Conservation (phyloP, 495 filamentous ascomycete species). For the Margaritispora aquatica region DNA sequence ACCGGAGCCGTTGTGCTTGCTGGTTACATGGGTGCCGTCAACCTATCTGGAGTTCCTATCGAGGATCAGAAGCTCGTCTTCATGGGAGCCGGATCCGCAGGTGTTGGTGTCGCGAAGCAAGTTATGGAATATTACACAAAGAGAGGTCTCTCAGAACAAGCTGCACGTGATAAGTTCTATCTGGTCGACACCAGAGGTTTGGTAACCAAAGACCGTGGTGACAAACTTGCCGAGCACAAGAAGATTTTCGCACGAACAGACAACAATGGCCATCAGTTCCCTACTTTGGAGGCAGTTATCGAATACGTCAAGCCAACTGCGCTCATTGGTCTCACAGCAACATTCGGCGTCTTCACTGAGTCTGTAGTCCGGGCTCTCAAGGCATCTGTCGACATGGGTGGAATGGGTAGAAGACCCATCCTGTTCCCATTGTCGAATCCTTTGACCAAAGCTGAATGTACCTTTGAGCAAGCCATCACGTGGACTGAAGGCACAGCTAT, state of each 20-base stretch:
- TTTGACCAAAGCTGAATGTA: conserved; percentile 92
- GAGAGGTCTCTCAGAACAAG: conserved; percentile 86
- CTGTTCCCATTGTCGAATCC: conserved; percentile 95
- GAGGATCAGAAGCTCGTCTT: conserved; percentile 93
- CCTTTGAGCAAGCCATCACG: conserved; percentile 81
- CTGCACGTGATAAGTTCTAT: conserved; percentile 88
- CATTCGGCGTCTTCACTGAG: conserved; percentile 89
- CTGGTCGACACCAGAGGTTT: conserved; percentile 96
- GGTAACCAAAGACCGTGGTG: conserved; percentile 88
- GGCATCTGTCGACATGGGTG: conserved; percentile 53
- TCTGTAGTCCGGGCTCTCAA: conserved; percentile 78
- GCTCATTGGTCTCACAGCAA: conserved; percentile 89
- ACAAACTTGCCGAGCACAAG: conserved; percentile 94
- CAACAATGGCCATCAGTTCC: conserved; percentile 87
- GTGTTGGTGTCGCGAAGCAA: conserved; percentile 95
- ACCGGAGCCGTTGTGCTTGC: conserved; percentile 93
- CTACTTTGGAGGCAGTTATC: conserved; percentile 84
- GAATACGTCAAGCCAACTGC: conserved; percentile 92
- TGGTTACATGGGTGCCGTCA: conserved; percentile 87
- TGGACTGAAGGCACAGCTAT: conserved; percentile 86
- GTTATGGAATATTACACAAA: conserved; percentile 93
- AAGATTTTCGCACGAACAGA: conserved; percentile 92
- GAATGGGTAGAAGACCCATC: conserved; percentile 74
- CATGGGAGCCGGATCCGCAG: conserved; percentile 90
- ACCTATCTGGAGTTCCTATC: conserved; percentile 75